Percentiles rank a stretch among this genome's conserved stretches.
These are phyloP conservation scores for Apiotrichum laibachii DNA, from an alignment of 1,284 basidiomycete genomes.

Conservation along the genomic window DNA sequence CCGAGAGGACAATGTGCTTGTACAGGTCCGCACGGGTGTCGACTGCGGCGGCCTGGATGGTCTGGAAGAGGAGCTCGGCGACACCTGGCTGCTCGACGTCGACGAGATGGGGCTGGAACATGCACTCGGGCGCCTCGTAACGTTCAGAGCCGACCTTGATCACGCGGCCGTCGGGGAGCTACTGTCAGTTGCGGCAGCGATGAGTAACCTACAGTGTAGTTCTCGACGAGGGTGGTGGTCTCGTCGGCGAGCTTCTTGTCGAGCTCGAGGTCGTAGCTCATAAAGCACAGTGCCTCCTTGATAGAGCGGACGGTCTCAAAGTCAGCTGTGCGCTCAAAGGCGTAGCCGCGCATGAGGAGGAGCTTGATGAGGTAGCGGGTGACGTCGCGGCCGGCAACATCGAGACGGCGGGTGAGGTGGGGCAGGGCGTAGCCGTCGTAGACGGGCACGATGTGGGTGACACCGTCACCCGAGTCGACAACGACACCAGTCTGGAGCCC, in stretches of 20 bases:
- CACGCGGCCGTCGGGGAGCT: constrained; percentile 92
- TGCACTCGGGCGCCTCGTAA: constrained; percentile 99
- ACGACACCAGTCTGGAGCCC: constrained; percentile 97
- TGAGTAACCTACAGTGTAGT: constrained; percentile 70
- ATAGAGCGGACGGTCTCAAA: constrained; percentile 98
- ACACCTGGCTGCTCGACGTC: constrained; percentile 97
- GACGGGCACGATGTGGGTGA: constrained; percentile 97
- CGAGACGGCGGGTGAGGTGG: constrained; percentile 87
- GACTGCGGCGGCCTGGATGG: constrained; percentile 87
- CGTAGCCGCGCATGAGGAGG: constrained; percentile 95
- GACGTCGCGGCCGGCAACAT: constrained; percentile 97
- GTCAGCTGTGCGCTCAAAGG: constrained; percentile 98
- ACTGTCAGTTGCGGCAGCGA: background rate
- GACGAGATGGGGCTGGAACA: constrained; percentile 99
- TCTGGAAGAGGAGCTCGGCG: constrained; percentile 95
- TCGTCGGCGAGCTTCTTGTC: constrained; percentile 94
- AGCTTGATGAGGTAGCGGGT: constrained; percentile 98
- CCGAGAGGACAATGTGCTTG: constrained; percentile 96
- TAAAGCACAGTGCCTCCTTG: constrained; percentile 98
- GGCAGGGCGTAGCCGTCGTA: constrained; percentile 96
- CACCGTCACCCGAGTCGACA: constrained; percentile 97
- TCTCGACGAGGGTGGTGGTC: constrained; percentile 94
- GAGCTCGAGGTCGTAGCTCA: constrained; percentile 92
- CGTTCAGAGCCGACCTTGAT: constrained; percentile 98
- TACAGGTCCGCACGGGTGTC: constrained; percentile 90